Conservation (phyloP, 2,329 filamentous ascomycete species). For the Xylaria arbuscula region DNA sequence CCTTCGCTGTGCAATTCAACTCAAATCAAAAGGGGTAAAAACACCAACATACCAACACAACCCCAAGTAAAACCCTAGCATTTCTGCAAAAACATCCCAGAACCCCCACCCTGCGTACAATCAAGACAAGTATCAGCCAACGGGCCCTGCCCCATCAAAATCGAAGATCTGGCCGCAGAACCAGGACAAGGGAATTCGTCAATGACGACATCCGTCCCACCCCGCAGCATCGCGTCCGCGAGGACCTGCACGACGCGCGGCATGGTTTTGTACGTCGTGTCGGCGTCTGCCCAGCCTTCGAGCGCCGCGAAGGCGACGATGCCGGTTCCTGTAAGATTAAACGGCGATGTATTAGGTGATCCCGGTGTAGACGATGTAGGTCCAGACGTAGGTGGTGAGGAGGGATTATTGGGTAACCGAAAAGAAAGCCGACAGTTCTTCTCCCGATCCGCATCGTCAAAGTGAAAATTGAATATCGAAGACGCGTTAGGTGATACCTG, state of each 20-base stretch:
- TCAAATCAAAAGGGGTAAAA: background rate
- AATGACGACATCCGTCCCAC: conserved; percentile 30
- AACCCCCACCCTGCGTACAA: conserved; percentile 35
- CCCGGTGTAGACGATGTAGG: no score
- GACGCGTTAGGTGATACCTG: conserved; percentile 64
- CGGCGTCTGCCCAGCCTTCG: conserved; percentile 32
- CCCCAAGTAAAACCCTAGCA: conserved; percentile 31
- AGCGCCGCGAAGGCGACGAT: conserved; percentile 40
- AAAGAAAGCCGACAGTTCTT: conserved; percentile 73
- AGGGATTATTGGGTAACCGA: conserved; percentile 50
- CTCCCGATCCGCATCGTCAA: conserved; percentile 63
- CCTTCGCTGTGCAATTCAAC: background rate
- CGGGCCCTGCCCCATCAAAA: conserved; percentile 40
- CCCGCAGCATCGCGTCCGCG: conserved; percentile 26
- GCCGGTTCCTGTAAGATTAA: conserved; percentile 41
- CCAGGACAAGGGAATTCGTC: conserved; percentile 43
- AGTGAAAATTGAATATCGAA: conserved; percentile 77
- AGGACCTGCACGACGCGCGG: conserved; percentile 41
- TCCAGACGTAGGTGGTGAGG: background rate
- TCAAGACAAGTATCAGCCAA: conserved; percentile 44
- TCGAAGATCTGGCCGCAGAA: conserved; percentile 20
- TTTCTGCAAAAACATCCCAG: conserved; percentile 44
- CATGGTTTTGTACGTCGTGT: conserved; percentile 40
- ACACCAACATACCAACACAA: background rate
- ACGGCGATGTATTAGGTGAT: background rate